phyloP scores from a whole-genome alignment of 441 rosid genomes.

The Erysimum cheiri region DNA sequence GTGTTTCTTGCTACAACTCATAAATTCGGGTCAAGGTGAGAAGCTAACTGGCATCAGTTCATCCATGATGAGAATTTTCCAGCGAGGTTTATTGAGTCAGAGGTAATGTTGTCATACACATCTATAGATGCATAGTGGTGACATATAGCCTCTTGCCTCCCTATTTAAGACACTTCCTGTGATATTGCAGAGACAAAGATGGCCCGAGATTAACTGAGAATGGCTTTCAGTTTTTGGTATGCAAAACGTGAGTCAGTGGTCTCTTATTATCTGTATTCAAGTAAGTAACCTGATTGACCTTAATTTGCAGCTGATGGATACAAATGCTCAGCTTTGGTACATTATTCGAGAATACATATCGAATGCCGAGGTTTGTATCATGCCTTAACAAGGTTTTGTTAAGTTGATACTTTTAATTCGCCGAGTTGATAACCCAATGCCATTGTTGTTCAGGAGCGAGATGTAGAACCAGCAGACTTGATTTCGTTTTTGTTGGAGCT shows the following conservation, averaged over 20 bases:
- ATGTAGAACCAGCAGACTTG: conserved; percentile 80
- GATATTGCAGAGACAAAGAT: conserved; percentile 71
- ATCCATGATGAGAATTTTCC: conserved; percentile 89
- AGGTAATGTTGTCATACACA: conserved; percentile 50
- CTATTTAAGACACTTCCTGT: conserved; percentile 16
- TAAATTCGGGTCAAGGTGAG: conserved; percentile 81
- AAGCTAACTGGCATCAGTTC: conserved; percentile 73
- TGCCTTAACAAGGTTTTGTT: conserved; percentile 33
- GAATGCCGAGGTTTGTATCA: conserved; percentile 78
- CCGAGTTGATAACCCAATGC: background rate
- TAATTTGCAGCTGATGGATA: conserved; percentile 86
- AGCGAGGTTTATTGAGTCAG: conserved; percentile 85
- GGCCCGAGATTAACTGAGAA: conserved; percentile 84
- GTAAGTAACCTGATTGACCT: conserved; percentile 36
- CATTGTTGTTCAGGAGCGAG: conserved; percentile 73
- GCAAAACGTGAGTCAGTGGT: conserved; percentile 42
- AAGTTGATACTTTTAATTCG: conserved; percentile 15
- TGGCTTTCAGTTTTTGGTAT: conserved; percentile 98
- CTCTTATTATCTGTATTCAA: conserved; percentile 33
- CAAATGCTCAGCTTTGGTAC: conserved; percentile 98
- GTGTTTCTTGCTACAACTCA: conserved; percentile 93
- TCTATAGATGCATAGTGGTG: conserved; percentile 18
- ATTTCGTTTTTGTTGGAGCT: conserved; percentile 96
- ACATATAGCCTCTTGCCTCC: conserved; percentile 14
- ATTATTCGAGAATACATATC: conserved; percentile 93